A percentile compares a stretch with the other conserved stretches of the same genome.
phyloP scores from a whole-genome alignment of 768 basidiomycete species.

The Boletus reticuloceps region DNA sequence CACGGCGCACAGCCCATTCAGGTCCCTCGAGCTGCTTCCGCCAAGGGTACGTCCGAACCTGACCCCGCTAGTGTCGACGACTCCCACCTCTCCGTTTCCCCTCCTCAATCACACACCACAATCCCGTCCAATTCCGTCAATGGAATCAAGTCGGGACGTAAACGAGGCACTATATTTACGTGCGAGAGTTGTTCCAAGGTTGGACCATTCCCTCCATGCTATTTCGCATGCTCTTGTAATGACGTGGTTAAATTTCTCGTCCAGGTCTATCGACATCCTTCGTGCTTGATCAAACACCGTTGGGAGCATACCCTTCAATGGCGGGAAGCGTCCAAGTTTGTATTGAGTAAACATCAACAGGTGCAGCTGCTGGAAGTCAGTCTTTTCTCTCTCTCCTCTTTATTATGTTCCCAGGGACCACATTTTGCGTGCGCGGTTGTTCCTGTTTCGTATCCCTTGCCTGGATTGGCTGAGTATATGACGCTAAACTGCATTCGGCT shows the following conservation, averaged over 20 bases:
- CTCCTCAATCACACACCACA: constrained; percentile 2
- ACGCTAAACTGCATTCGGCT: constrained; percentile 10
- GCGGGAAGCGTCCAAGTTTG: constrained; percentile 88
- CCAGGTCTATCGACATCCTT: constrained; percentile 87
- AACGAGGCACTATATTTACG: constrained; percentile 81
- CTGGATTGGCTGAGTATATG: neutral
- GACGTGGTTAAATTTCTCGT: constrained; percentile 3
- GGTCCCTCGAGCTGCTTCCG: neutral
- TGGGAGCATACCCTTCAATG: constrained; percentile 98
- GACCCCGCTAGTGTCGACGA: constrained; percentile 18
- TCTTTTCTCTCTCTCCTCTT: neutral
- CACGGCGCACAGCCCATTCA: constrained; percentile 13
- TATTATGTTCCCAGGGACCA: neutral
- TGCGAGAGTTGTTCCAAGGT: constrained; percentile 97
- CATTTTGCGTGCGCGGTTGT: neutral
- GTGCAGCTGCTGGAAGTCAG: constrained; percentile 90
- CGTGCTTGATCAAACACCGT: constrained; percentile 94
- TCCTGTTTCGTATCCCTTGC: neutral
- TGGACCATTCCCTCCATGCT: neutral
- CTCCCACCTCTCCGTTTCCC: constrained; percentile 8
- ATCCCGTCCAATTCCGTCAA: constrained; percentile 9
- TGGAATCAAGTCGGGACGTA: constrained; percentile 51
- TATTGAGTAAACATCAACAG: constrained; percentile 94
- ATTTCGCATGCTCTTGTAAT: constrained; percentile 1
- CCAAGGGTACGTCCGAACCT: constrained; percentile 3